Percentiles rank a stretch among this genome's conserved stretches.
Conservation (phyloP, 2,329 filamentous ascomycete genomes). For the Xylariaceae sp. region DNA sequence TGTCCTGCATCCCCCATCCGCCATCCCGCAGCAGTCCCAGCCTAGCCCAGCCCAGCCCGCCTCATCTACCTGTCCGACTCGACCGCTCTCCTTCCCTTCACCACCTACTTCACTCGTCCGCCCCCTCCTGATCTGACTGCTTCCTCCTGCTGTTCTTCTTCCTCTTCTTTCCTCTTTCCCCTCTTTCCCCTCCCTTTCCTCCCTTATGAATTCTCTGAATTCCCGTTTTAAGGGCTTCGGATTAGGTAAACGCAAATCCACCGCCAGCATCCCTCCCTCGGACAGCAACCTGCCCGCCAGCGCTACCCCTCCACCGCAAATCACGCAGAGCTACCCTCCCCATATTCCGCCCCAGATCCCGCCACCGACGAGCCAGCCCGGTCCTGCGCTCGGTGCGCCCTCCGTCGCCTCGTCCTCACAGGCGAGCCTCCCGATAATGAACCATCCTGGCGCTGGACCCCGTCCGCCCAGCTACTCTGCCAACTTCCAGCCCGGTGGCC, state of each 20-base stretch:
- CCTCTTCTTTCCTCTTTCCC: slow-evolving; percentile 19
- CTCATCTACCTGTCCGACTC: slow-evolving; percentile 4
- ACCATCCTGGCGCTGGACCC: slow-evolving; percentile 56
- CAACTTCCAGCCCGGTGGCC: slow-evolving; percentile 45
- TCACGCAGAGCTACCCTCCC: slow-evolving; percentile 43
- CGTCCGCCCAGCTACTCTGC: slow-evolving; percentile 62
- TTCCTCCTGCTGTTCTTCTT: neutral
- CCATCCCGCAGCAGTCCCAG: slow-evolving; percentile 1
- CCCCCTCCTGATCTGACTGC: slow-evolving; percentile 2
- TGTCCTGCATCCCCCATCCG: neutral
- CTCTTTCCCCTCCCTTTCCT: slow-evolving; percentile 21
- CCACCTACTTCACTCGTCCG: slow-evolving; percentile 16
- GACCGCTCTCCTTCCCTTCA: slow-evolving; percentile 2
- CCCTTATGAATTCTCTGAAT: slow-evolving; percentile 74
- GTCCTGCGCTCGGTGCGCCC: slow-evolving; percentile 35
- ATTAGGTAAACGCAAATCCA: slow-evolving; percentile 76
- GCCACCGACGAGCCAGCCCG: slow-evolving; percentile 33
- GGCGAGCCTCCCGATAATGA: slow-evolving; percentile 56
- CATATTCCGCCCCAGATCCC: slow-evolving; percentile 6
- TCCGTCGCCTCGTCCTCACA: slow-evolving; percentile 46
- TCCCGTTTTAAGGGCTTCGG: slow-evolving; percentile 74
- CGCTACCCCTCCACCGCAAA: slow-evolving; percentile 45
- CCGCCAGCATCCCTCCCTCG: slow-evolving; percentile 54
- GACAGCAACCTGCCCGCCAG: slow-evolving; percentile 35
- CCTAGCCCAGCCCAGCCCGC: neutral